These are phyloP conservation scores for Penicillium janthinellum DNA, from an alignment of 2,329 filamentous ascomycete species.

Conservation along the genomic window DNA sequence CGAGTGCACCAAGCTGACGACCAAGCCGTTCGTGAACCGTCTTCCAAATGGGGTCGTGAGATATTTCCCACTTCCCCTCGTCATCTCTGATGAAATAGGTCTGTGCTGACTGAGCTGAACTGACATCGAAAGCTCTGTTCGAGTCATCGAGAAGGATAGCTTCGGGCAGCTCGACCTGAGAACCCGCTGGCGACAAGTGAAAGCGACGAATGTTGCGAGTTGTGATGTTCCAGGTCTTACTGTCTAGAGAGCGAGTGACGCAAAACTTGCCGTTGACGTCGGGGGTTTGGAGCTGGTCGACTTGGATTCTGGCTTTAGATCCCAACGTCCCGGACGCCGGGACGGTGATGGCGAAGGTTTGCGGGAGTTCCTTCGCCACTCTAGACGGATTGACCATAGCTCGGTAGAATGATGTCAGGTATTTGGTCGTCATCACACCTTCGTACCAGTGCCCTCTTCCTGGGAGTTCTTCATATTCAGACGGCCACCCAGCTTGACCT, in stretches of 20 bases:
- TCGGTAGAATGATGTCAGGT: conserved; percentile 53
- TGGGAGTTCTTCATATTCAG: conserved; percentile 54
- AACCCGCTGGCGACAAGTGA: conserved; percentile 27
- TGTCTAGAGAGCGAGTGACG: conserved; percentile 36
- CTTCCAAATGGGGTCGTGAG: conserved; percentile 29
- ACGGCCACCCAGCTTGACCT: conserved; percentile 44
- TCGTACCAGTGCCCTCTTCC: conserved; percentile 57
- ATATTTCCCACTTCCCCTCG: conserved; percentile 24
- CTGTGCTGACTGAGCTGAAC: conserved; percentile 4
- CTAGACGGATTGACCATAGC: conserved; percentile 22
- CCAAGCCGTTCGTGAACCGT: conserved; percentile 42
- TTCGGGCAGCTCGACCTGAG: conserved; percentile 13
- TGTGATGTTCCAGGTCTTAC: conserved; percentile 38
- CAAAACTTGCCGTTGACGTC: conserved; percentile 54
- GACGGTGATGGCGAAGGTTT: conserved; percentile 52
- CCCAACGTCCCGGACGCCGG: conserved; percentile 57
- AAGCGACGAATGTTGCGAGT: conserved; percentile 51
- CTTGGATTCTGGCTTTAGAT: conserved; percentile 53
- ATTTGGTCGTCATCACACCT: conserved; percentile 56
- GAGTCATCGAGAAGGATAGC: conserved; percentile 24
- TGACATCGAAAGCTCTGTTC: conserved; percentile 18
- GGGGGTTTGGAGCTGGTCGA: conserved; percentile 53
- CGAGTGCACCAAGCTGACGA: conserved; percentile 55
- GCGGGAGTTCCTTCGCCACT: conserved; percentile 20
- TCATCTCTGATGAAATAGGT: conserved; percentile 31